These are phyloP conservation scores for Suillus hirtellus DNA, from an alignment of 768 basidiomycete species.

Conservation along the genomic window DNA sequence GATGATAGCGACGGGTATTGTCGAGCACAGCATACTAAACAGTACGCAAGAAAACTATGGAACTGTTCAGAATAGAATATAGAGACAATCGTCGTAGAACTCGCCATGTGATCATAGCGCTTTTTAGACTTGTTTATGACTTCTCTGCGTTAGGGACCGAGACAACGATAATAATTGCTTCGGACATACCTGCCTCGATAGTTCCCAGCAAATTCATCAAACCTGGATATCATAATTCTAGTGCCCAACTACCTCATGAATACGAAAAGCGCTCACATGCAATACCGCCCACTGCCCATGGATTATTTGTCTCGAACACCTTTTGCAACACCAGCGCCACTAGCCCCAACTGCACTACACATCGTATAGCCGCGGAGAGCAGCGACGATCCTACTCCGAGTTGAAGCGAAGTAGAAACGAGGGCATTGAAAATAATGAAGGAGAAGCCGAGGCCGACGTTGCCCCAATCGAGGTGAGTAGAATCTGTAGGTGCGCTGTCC, in stretches of 20 bases:
- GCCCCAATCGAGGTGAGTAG: conserved; percentile 54
- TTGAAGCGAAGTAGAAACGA: conserved; percentile 61
- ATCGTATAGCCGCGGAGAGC: conserved; percentile 68
- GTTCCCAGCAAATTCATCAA: conserved; percentile 78
- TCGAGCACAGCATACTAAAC: conserved; percentile 69
- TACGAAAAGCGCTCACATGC: conserved; percentile 51
- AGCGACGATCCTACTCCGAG: conserved; percentile 72
- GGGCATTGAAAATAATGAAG: conserved; percentile 74
- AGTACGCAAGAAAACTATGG: conserved; percentile 62
- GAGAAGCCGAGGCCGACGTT: conserved; percentile 75
- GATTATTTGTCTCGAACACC: conserved; percentile 74
- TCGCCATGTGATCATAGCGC: conserved; percentile 73
- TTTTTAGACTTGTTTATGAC: conserved; percentile 80
- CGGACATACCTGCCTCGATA: conserved; percentile 63
- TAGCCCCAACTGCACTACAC: conserved; percentile 74
- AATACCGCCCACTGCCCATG: conserved; percentile 74
- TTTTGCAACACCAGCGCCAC: conserved; percentile 69
- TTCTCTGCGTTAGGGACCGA: conserved; percentile 24
- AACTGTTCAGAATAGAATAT: conserved; percentile 15
- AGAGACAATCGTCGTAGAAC: background rate
- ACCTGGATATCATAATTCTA: conserved; percentile 36
- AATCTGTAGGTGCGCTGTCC: conserved; percentile 28
- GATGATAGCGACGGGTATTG: conserved; percentile 76
- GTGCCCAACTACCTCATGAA: background rate
- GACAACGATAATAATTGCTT: background rate